Evolutionary conservation across 2,329 filamentous ascomycete species (phyloP).

Genomic region (Colletotrichum noveboracense): DNA sequence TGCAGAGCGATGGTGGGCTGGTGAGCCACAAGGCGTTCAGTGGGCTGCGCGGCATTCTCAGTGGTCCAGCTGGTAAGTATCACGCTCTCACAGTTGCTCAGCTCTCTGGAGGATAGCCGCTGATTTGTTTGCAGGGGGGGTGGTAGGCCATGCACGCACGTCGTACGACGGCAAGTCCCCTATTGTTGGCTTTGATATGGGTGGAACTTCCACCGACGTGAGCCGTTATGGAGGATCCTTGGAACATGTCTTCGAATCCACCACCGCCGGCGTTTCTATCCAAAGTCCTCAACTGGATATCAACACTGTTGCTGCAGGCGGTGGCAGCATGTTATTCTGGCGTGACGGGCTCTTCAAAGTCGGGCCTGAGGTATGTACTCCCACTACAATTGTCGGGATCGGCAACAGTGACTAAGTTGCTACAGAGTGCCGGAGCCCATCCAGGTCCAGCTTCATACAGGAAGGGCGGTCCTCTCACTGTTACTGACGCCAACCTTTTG

Average conservation of each 20-base stretch:
- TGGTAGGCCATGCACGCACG: constrained; percentile 77
- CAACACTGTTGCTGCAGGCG: constrained; percentile 75
- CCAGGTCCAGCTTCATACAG: constrained; percentile 76
- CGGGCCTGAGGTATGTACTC: constrained; percentile 59
- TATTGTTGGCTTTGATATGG: constrained; percentile 77
- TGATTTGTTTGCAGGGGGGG: constrained; percentile 49
- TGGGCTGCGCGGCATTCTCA: constrained; percentile 72
- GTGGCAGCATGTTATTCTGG: constrained; percentile 72
- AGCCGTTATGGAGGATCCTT: constrained; percentile 61
- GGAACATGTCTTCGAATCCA: constrained; percentile 69
- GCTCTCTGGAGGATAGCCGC: not conserved
- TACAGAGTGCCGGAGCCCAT: constrained; percentile 67
- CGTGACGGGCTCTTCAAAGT: constrained; percentile 76
- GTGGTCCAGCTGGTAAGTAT: constrained; percentile 69
- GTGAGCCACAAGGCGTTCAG: constrained; percentile 67
- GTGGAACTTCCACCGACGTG: constrained; percentile 76
- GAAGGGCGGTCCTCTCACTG: constrained; percentile 73
- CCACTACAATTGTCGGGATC: not conserved
- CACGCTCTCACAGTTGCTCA: rapidly evolving
- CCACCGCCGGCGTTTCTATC: constrained; percentile 75
- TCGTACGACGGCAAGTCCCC: constrained; percentile 74
- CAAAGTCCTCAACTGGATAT: constrained; percentile 58
- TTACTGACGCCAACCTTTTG: constrained; percentile 75
- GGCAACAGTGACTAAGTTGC: too few relatives aligned
- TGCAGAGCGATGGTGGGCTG: constrained; percentile 65